phyloP scores from a whole-genome alignment of 2,329 filamentous ascomycete species.

The Penicillium sp. region DNA sequence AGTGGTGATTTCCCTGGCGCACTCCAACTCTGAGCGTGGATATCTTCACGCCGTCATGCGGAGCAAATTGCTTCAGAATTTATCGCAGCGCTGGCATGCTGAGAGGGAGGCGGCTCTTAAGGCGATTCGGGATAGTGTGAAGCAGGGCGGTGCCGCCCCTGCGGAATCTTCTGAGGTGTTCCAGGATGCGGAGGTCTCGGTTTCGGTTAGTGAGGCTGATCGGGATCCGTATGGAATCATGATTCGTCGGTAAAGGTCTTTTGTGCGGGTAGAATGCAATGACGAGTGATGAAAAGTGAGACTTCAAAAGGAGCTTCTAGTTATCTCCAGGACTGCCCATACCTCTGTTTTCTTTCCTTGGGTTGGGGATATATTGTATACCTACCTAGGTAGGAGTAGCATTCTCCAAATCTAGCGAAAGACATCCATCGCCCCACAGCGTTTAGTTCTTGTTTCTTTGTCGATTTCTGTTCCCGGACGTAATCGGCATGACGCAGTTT shows the following conservation, averaged over 20 bases:
- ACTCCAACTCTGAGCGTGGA: slow-evolving; percentile 85
- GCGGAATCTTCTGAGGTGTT: slow-evolving; percentile 46
- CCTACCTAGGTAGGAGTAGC: too few species aligned
- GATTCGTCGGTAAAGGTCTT: slow-evolving; percentile 23
- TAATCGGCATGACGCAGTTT: background rate
- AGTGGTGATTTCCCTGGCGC: slow-evolving; percentile 79
- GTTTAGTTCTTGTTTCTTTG: background rate
- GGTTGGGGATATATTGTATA: too few species aligned
- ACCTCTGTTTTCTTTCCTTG: too few species aligned
- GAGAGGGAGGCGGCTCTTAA: slow-evolving; percentile 42
- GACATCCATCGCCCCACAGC: too few species aligned
- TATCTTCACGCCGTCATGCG: slow-evolving; percentile 71
- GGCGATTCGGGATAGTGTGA: slow-evolving; percentile 28
- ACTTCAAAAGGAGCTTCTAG: background rate
- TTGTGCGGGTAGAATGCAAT: background rate
- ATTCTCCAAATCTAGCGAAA: too few species aligned
- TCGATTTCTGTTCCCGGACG: background rate
- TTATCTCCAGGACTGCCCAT: too few species aligned
- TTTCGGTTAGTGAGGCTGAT: slow-evolving; percentile 74
- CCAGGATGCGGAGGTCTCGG: slow-evolving; percentile 53
- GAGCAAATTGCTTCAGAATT: slow-evolving; percentile 56
- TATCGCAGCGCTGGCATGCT: slow-evolving; percentile 55
- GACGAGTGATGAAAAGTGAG: background rate
- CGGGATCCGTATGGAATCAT: slow-evolving; percentile 83
- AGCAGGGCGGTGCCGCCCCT: slow-evolving; percentile 21